A percentile compares a stretch with the other conserved stretches of the same genome.
These are phyloP conservation scores for Lepraria neglecta DNA, from an alignment of 495 filamentous ascomycete species.

Conservation along the genomic window DNA sequence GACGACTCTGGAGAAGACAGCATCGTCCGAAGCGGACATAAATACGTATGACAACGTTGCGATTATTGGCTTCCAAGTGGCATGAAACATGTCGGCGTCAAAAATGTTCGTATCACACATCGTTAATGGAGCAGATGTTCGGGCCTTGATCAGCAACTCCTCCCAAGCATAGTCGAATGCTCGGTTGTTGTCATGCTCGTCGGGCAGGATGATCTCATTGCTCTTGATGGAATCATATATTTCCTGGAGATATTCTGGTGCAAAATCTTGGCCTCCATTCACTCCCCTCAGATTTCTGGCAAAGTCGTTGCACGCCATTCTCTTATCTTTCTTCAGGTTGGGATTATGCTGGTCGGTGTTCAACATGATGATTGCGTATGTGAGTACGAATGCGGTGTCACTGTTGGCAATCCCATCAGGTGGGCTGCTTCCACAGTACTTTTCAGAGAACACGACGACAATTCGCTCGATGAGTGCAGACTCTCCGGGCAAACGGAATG, in stretches of 20 bases:
- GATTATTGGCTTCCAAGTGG: constrained; percentile 91
- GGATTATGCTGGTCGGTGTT: constrained; percentile 95
- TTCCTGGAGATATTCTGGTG: constrained; percentile 72
- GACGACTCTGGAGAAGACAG: constrained; percentile 88
- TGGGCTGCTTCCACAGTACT: constrained; percentile 67
- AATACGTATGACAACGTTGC: constrained; percentile 97
- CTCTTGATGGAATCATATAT: constrained; percentile 89
- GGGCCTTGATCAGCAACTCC: constrained; percentile 81
- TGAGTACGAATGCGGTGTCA: constrained; percentile 84
- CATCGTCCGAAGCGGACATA: constrained; percentile 96
- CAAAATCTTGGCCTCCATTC: constrained; percentile 80
- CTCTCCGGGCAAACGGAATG: constrained; percentile 94
- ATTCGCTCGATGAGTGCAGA: constrained; percentile 90
- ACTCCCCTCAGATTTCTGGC: constrained; percentile 81
- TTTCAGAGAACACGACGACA: constrained; percentile 74
- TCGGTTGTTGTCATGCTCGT: constrained; percentile 93
- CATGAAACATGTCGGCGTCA: constrained; percentile 95
- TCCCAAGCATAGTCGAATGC: constrained; percentile 98
- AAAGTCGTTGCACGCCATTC: constrained; percentile 79
- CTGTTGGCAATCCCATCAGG: constrained; percentile 76
- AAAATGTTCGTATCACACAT: constrained; percentile 89
- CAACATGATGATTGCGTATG: constrained; percentile 93
- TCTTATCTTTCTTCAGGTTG: constrained; percentile 70
- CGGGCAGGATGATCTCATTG: constrained; percentile 92
- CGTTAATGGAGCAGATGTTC: constrained; percentile 62